Conservation (phyloP, 768 basidiomycete species). For the Galerina marginata region DNA sequence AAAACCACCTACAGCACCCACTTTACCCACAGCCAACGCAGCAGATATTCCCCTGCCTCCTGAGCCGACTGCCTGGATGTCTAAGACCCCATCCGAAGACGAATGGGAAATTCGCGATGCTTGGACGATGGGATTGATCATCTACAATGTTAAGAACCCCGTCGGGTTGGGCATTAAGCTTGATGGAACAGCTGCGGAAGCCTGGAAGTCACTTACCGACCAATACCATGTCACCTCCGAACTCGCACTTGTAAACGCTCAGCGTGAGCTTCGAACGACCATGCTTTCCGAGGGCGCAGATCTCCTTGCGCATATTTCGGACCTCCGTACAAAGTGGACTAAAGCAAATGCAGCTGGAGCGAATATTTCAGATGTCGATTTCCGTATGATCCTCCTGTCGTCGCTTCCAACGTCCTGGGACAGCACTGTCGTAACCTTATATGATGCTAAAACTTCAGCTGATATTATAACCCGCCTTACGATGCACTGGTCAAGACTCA, state of each 20-base stretch:
- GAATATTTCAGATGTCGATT: conserved; percentile 18
- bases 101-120: no score
- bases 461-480: conserved; percentile 16
- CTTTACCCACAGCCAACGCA: not conserved
- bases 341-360: conserved; percentile 20
- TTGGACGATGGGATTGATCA: no score
- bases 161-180: conserved; percentile 25
- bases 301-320: conserved; percentile 18
- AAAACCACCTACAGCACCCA: not conserved
- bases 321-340: conserved; percentile 19
- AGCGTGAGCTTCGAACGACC: conserved; percentile 3
- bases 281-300: conserved; percentile 14
- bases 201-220: conserved; percentile 24
- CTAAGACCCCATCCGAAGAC: not conserved
- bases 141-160: conserved; percentile 10
- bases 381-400: conserved; percentile 22
- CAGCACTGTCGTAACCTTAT: conserved; percentile 18
- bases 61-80: not conserved
- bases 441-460: conserved; percentile 3
- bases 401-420: conserved; percentile 29
- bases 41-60: not conserved
- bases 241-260: not conserved
- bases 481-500: conserved; percentile 11
- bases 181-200: conserved; percentile 25
- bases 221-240: conserved; percentile 16